Evolutionary conservation across 2,329 filamentous ascomycete genomes (phyloP), one percentile per base, ranked within the genome.

Genomic region (Hirsutella rhossiliensis): DNA sequence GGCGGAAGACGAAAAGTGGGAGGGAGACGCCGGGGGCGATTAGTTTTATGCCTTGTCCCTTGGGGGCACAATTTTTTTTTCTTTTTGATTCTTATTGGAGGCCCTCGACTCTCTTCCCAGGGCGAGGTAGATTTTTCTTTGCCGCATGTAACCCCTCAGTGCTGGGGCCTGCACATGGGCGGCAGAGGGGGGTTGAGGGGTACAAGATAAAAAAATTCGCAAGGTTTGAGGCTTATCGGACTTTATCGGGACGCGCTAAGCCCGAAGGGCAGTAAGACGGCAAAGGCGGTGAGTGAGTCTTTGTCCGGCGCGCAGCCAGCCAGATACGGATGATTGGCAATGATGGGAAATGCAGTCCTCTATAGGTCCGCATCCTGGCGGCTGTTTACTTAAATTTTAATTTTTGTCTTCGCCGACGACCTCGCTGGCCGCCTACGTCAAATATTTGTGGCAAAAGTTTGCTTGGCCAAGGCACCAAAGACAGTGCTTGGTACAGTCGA

Each of bases 201-300:
- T 12, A 40, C n/a, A 20, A 23, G 12, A 41, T 7, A 32, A 48
- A 52, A 55, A 54, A 52, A 50, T 50, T 51, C 43, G 43, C 48
- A 48, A 30, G 41, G 40, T 38, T 45, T 39, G 27, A 30, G 47
- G 44, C 51, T 54, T 55, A 54, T 55, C 53, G 44, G 40, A 43
- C 40, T 42, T 50, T 54, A 55, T 56, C 52, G 42, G 20, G 7
- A 3, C 0, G 19, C 49, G 48, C 52, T 52, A 54, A 43, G 11
- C 52, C 45, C 3, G 13, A 45, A 29, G 11, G 28, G 49, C 8
- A 13, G 45, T 0, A 17, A 31, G 37, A 45, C 11, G 42, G 48
- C 48, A 38, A 48, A 47, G 44, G 51, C 49, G 49, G 51, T 53
- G 48, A 51, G 48, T n/a, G 38, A 41, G 40, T 40, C 27, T 43